Evolutionary conservation across 2,329 filamentous ascomycete genomes (phyloP).

Genomic region (Camillea tinctor): DNA sequence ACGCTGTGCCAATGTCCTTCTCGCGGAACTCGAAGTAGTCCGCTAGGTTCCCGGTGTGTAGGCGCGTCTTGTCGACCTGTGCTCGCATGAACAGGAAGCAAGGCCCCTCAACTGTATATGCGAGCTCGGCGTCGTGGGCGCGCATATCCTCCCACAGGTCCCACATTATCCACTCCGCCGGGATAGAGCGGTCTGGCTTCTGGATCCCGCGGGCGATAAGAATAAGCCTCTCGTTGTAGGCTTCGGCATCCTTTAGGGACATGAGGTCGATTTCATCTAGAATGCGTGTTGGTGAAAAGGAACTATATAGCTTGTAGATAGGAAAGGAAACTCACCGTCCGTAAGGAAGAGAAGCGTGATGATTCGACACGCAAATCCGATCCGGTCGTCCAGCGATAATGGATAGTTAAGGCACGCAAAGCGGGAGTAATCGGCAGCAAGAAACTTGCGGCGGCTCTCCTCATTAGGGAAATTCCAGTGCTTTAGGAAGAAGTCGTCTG

Average conservation of each 20-base stretch:
- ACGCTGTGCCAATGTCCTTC: constrained; percentile 40
- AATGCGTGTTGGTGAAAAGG: neutral
- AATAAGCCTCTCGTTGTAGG: constrained; percentile 38
- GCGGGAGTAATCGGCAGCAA: constrained; percentile 32
- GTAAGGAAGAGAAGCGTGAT: constrained; percentile 41
- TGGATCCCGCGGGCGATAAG: constrained; percentile 32
- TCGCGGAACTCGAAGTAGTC: constrained; percentile 39
- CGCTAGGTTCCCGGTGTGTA: constrained; percentile 27
- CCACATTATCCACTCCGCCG: constrained; percentile 38
- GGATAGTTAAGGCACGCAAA: constrained; percentile 41
- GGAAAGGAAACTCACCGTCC: constrained; percentile 34
- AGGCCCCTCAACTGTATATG: constrained; percentile 38
- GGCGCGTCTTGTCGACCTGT: constrained; percentile 35
- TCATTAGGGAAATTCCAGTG: constrained; percentile 37
- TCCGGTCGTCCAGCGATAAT: constrained; percentile 36
- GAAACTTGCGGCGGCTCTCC: constrained; percentile 32
- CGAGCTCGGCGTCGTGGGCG: constrained; percentile 32
- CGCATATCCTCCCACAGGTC: constrained; percentile 42
- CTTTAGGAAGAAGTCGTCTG: constrained; percentile 38
- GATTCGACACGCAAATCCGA: constrained; percentile 37
- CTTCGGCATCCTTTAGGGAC: constrained; percentile 36
- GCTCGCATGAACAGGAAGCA: constrained; percentile 40
- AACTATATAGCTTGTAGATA: neutral
- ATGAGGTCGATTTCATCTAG: constrained; percentile 41
- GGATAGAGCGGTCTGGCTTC: constrained; percentile 31